A percentile compares a stretch with the other conserved stretches of the same genome.
phyloP scores from a whole-genome alignment of 2,329 filamentous ascomycete genomes.

The Cladosporium phlei region DNA sequence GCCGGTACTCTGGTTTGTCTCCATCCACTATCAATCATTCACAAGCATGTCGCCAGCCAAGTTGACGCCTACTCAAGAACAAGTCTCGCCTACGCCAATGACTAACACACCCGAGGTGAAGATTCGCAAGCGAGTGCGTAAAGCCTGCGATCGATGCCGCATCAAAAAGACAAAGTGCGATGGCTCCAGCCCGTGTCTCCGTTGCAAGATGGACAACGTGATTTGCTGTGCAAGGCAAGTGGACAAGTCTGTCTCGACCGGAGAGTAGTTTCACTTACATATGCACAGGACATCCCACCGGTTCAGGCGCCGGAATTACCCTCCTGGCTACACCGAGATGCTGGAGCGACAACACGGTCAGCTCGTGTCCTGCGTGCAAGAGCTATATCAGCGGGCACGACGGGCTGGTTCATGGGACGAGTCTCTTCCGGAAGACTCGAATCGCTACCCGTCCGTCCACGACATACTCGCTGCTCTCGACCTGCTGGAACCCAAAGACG shows the following conservation, averaged over 20 bases:
- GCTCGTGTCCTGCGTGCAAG: constrained; percentile 56
- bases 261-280: too few relatives aligned
- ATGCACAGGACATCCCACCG: too few relatives aligned
- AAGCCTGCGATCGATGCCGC: constrained; percentile 62
- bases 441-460: constrained; percentile 54
- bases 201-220: neutral
- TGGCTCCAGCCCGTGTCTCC: constrained; percentile 56
- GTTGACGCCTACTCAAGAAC: too few relatives aligned
- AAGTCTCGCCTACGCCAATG: too few relatives aligned
- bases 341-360: constrained; percentile 61
- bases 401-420: constrained; percentile 54
- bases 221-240: constrained; percentile 1
- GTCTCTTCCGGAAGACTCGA: constrained; percentile 47
- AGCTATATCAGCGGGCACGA: constrained; percentile 52
- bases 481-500: constrained; percentile 48
- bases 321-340: constrained; percentile 64
- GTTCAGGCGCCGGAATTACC: constrained; percentile 57
- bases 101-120: too few relatives aligned
- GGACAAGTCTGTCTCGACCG: too few relatives aligned
- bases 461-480: constrained; percentile 58
- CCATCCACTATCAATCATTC: too few relatives aligned
- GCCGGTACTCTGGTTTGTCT: too few relatives aligned
- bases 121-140: constrained; percentile 58
- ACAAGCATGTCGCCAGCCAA: too few relatives aligned
- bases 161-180: constrained; percentile 67